Percentiles rank a stretch among this genome's conserved stretches.
Evolutionary conservation across 2,329 filamentous ascomycete species (phyloP).

Genomic region (Colletotrichum salicis): DNA sequence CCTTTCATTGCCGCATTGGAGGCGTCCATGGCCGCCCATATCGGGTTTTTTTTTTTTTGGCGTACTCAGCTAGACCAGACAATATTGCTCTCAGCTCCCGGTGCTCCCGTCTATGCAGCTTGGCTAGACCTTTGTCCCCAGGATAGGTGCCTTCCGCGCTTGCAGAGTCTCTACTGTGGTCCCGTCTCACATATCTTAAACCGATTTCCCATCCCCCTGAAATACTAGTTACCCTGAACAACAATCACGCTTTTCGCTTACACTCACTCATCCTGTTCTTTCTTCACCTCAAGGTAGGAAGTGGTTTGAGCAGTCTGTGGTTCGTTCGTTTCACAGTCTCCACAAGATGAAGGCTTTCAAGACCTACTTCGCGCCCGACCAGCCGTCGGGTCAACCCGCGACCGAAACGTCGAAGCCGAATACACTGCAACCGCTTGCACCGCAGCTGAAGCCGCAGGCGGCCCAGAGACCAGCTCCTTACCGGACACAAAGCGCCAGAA

Average conservation of each 20-base stretch:
- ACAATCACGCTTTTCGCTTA: slow-evolving; percentile 13
- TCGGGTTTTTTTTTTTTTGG: slow-evolving; percentile 22
- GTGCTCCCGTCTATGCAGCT: slow-evolving; percentile 27
- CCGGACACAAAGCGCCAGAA: slow-evolving; percentile 17
- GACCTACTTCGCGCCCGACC: slow-evolving; percentile 32
- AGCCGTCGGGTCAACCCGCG: slow-evolving; percentile 13
- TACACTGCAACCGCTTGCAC: not conserved
- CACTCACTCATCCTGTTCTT: not conserved
- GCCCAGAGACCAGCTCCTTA: slow-evolving; percentile 29
- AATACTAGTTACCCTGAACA: not conserved
- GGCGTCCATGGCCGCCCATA: slow-evolving; percentile 13
- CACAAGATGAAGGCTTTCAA: slow-evolving; percentile 36
- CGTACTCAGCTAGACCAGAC: slow-evolving; percentile 12
- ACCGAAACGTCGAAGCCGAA: not conserved
- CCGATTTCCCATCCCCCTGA: slow-evolving; percentile 18
- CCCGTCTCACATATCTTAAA: slow-evolving; percentile 29
- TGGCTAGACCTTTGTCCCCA: slow-evolving; percentile 24
- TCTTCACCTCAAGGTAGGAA: slow-evolving; percentile 25
- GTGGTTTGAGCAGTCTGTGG: slow-evolving; percentile 24
- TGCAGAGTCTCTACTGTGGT: not conserved
- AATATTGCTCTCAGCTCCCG: slow-evolving; percentile 28
- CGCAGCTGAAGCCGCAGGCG: not conserved
- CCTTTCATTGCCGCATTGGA: slow-evolving; percentile 16
- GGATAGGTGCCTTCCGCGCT: not conserved
- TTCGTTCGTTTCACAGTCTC: slow-evolving; percentile 23